Evolutionary conservation across 169 alveolate species (phyloP).

Genomic region (Theileria parva): DNA sequence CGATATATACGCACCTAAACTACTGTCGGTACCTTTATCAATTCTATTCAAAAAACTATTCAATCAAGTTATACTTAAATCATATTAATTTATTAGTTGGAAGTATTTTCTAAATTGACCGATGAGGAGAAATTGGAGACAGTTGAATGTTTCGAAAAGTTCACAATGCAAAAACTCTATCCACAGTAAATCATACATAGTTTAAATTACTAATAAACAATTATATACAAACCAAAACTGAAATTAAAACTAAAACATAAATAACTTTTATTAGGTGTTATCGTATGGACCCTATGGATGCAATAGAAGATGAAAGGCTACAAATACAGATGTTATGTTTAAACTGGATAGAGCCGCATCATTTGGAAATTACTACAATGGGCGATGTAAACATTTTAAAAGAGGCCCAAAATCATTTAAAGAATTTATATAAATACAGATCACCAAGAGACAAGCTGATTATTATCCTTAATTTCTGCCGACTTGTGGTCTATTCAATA

Average conservation of each 20-base stretch:
- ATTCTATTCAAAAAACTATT: background rate
- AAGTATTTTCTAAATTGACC: slow-evolving; percentile 22
- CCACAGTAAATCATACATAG: slow-evolving; percentile 21
- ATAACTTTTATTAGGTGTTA: slow-evolving; percentile 28
- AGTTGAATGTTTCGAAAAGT: slow-evolving; percentile 60
- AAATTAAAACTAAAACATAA: background rate
- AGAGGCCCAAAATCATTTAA: slow-evolving; percentile 53
- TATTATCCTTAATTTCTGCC: slow-evolving; percentile 71
- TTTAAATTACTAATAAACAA: background rate
- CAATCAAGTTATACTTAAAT: background rate
- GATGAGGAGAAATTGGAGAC: slow-evolving; percentile 44
- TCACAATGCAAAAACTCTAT: slow-evolving; percentile 63
- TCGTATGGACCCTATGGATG: slow-evolving; percentile 70
- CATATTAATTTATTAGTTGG: slow-evolving; percentile 1
- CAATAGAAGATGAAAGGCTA: slow-evolving; percentile 69
- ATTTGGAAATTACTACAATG: slow-evolving; percentile 55
- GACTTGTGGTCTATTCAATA: slow-evolving; percentile 67
- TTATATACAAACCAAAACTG: background rate
- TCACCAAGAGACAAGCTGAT: slow-evolving; percentile 79
- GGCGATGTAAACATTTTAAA: slow-evolving; percentile 20
- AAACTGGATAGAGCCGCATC: slow-evolving; percentile 72
- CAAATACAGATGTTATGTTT: slow-evolving; percentile 69
- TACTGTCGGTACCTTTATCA: slow-evolving; percentile 37
- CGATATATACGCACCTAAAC: slow-evolving; percentile 59
- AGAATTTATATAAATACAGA: slow-evolving; percentile 48